A percentile compares a stretch with the other conserved stretches of the same genome.
These are phyloP conservation scores for Ceratocystiopsis sp. DNA, from an alignment of 2,329 filamentous ascomycete genomes.

Conservation along the genomic window DNA sequence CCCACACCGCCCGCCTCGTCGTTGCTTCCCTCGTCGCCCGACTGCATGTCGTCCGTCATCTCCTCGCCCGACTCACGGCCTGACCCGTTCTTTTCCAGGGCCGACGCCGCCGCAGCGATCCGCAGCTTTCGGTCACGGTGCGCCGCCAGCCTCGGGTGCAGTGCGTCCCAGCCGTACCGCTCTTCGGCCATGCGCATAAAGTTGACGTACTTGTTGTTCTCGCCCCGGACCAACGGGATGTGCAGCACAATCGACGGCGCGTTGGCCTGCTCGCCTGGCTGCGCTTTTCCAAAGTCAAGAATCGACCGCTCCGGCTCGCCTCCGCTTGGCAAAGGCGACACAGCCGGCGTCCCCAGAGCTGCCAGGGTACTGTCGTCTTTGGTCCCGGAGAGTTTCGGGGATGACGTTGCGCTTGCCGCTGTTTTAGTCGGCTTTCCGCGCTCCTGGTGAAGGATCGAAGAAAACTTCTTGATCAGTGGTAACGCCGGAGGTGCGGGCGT, in stretches of 20 bases:
- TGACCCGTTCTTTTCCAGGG: conserved; percentile 59
- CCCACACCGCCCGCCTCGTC: conserved; percentile 59
- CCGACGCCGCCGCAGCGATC: conserved; percentile 76
- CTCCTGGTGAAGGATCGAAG: conserved; percentile 28
- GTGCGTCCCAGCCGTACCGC: conserved; percentile 82
- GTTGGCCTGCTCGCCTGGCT: conserved; percentile 38
- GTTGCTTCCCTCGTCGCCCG: conserved; percentile 64
- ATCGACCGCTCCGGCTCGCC: conserved; percentile 33
- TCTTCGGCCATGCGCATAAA: conserved; percentile 89
- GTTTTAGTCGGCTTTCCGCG: conserved; percentile 22
- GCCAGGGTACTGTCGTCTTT: conserved; percentile 21
- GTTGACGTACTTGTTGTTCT: conserved; percentile 83
- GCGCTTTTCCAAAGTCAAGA: conserved; percentile 42
- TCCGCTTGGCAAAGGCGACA: conserved; percentile 12
- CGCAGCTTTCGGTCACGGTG: conserved; percentile 75
- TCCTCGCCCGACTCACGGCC: conserved; percentile 59
- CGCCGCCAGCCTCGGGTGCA: conserved; percentile 80
- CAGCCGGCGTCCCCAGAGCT: too few species aligned
- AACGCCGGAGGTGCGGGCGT: conserved; percentile 3
- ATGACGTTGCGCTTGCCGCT: conserved; percentile 19
- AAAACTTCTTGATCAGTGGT: conserved; percentile 24
- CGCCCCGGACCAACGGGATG: conserved; percentile 55
- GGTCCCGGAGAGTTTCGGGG: conserved; percentile 31
- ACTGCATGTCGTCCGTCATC: conserved; percentile 58
- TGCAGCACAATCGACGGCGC: conserved; percentile 70